Base-by-base conservation (phyloP, 441 rosid species). In the Breynia disticha region DNA sequence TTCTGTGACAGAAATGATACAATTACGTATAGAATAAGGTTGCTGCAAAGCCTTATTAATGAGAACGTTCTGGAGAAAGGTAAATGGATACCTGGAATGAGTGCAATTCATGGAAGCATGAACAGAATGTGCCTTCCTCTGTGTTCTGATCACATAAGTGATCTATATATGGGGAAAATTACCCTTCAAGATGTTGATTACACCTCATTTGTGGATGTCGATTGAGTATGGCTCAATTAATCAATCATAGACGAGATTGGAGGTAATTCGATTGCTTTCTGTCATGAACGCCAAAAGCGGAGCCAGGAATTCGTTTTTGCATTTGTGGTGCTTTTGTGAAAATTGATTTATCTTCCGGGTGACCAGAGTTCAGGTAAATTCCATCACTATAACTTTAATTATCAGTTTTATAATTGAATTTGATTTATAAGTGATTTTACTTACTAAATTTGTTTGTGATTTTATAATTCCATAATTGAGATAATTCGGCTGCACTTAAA, bases 161-260 rank as follows among this genome's bases (percentile, higher is more conserved):
- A 79, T 53, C 63, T 90, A 43, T 87, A 79, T 56, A 62, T 78
- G 73, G 97, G 95, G 19, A 81, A 63, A 63, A 78, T 84, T 49
- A 87, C 87, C 46, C 86, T 87, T 55, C 96, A 79, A 52, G 87
- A 82, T 56, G 60, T 90, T n/a, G 89, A 90, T 63, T 71, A 75
- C 46, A 56, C 79, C 64, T 78, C 80, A 42, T 73, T 66, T 72
- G 66, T 76, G 38, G 75, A 78, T 63, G 72, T 78, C 56, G 79
- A 68, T 52, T 82, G 72, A 84, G 50, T 19, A 14, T 16, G n/a
- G n/a, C n/a, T 55, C 19, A 45, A 19, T 38, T 16, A 7, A 22
- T 28, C 51, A 51, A 24, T 28, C 28, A 52, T 37, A 39, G 19
- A 18, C 16, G 66, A 19, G 37, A 42, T 54, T 22, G 35, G 35